phyloP scores from a whole-genome alignment of 2,329 filamentous ascomycete genomes.

The Pseudogymnoascus sp. region DNA sequence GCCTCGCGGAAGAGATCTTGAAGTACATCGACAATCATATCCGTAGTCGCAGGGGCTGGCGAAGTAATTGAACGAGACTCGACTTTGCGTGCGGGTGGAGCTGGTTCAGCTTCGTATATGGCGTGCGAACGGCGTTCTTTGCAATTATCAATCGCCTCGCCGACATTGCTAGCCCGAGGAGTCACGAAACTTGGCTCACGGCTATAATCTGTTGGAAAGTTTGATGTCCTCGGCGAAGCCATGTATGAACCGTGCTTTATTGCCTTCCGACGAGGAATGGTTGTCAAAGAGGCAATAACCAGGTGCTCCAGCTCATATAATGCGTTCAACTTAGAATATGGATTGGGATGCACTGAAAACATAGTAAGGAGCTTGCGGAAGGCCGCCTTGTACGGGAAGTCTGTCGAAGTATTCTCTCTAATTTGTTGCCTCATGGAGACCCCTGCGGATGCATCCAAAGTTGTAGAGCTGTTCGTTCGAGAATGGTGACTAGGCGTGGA shows the following conservation, averaged over 20 bases:
- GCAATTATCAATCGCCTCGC: conserved; percentile 61
- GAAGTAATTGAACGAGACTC: conserved; percentile 25
- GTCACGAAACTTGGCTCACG: conserved; percentile 9
- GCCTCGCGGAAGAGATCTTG: conserved; percentile 59
- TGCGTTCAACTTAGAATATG: conserved; percentile 74
- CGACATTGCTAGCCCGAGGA: conserved; percentile 42
- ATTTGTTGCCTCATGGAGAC: neutral
- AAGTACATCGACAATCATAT: conserved; percentile 55
- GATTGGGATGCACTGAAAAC: conserved; percentile 85
- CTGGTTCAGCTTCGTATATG: conserved; percentile 40
- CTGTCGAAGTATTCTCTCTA: conserved; percentile 27
- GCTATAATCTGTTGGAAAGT: conserved; percentile 2
- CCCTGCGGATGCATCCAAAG: conserved; percentile 7
- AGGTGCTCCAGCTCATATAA: conserved; percentile 77
- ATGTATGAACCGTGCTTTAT: neutral
- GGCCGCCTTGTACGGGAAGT: conserved; percentile 73
- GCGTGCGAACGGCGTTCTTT: conserved; percentile 58
- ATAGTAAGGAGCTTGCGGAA: conserved; percentile 73
- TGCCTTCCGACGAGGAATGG: conserved; percentile 2
- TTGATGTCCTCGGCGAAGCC: conserved; percentile 1
- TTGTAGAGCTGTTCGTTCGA: conserved; percentile 2
- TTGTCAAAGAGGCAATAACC: conserved; percentile 63
- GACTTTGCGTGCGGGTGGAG: conserved; percentile 52
- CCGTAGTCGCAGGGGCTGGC: conserved; percentile 28
- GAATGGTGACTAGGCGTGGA: conserved; percentile 2